Evolutionary conservation across 352 stramenopile genomes (phyloP).

Genomic region (Pythium periplocum): DNA sequence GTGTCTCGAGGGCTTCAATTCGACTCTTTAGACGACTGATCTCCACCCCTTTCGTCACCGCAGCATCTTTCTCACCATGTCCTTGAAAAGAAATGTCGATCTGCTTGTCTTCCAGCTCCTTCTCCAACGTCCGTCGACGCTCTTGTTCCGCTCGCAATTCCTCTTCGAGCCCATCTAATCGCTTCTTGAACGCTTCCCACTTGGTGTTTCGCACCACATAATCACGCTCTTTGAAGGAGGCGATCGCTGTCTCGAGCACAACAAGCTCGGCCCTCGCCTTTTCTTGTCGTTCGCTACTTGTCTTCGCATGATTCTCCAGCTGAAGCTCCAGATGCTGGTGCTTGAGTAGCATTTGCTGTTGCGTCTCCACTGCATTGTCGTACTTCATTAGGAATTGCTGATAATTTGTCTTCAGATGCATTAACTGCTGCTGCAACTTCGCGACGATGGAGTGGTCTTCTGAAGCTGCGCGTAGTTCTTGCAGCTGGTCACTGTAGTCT

Average conservation of each 20-base stretch:
- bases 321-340: constrained; percentile 56
- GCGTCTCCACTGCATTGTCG: constrained; percentile 37
- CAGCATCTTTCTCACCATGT: constrained; percentile 6
- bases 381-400: constrained; percentile 78
- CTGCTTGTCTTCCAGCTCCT: constrained; percentile 55
- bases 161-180: constrained; percentile 58
- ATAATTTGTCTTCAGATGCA: constrained; percentile 83
- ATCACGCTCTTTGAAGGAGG: constrained; percentile 52
- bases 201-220: constrained; percentile 51
- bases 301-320: constrained; percentile 37
- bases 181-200: constrained; percentile 68
- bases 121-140: constrained; percentile 48
- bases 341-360: constrained; percentile 49
- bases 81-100: constrained; percentile 22
- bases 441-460: constrained; percentile 91
- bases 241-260: constrained; percentile 42
- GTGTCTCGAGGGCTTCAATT: constrained; percentile 61
- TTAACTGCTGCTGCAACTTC: constrained; percentile 84
- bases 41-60: constrained; percentile 20
- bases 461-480: constrained; percentile 65
- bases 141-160: constrained; percentile 52
- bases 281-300: constrained; percentile 28
- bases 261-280: constrained; percentile 27
- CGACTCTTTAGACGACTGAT: constrained; percentile 40
- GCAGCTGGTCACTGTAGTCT: constrained; percentile 55